Evolutionary conservation across 1,284 basidiomycete genomes (phyloP).

Genomic region (Thelephora terrestris): DNA sequence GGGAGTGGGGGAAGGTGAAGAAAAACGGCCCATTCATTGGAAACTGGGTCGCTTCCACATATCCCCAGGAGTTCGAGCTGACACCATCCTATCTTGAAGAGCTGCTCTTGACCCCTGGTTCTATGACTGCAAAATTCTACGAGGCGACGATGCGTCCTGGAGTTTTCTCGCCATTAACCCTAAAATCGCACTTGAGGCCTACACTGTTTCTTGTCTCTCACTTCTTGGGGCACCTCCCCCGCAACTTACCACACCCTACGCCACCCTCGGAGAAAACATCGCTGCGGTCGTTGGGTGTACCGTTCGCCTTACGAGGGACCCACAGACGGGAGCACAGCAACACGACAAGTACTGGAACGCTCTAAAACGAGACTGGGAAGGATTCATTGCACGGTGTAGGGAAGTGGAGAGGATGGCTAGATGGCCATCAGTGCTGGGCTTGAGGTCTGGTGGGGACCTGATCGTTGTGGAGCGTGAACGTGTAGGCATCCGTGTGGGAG

Average conservation of each 20-base stretch:
- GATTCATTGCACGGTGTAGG: slow-evolving; percentile 80
- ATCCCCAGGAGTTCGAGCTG: slow-evolving; percentile 59
- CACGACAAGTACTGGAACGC: slow-evolving; percentile 75
- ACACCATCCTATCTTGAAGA: slow-evolving; percentile 85
- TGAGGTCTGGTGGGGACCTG: slow-evolving; percentile 38
- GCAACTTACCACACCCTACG: slow-evolving; percentile 49
- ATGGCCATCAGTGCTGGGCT: slow-evolving; percentile 67
- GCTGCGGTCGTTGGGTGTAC: slow-evolving; percentile 81
- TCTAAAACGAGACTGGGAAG: slow-evolving; percentile 87
- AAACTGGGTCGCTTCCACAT: slow-evolving; percentile 45
- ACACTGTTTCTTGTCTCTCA: slow-evolving; percentile 61
- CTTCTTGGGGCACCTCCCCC: slow-evolving; percentile 48
- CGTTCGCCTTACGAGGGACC: slow-evolving; percentile 61
- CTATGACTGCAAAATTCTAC: slow-evolving; percentile 71
- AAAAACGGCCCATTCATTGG: slow-evolving; percentile 6
- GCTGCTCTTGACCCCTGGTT: slow-evolving; percentile 59
- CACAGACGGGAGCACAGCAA: slow-evolving; percentile 70
- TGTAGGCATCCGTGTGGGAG: slow-evolving; percentile 47
- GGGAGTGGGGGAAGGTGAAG: not conserved
- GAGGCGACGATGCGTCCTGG: slow-evolving; percentile 79
- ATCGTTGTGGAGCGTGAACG: slow-evolving; percentile 74
- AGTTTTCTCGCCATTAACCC: slow-evolving; percentile 73
- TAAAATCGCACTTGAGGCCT: slow-evolving; percentile 77
- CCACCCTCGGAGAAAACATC: slow-evolving; percentile 67
- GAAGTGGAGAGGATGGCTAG: slow-evolving; percentile 79